Percentiles rank a stretch among this genome's conserved stretches.
Evolutionary conservation across 768 basidiomycete genomes (phyloP).

Genomic region (Calocera cornea): DNA sequence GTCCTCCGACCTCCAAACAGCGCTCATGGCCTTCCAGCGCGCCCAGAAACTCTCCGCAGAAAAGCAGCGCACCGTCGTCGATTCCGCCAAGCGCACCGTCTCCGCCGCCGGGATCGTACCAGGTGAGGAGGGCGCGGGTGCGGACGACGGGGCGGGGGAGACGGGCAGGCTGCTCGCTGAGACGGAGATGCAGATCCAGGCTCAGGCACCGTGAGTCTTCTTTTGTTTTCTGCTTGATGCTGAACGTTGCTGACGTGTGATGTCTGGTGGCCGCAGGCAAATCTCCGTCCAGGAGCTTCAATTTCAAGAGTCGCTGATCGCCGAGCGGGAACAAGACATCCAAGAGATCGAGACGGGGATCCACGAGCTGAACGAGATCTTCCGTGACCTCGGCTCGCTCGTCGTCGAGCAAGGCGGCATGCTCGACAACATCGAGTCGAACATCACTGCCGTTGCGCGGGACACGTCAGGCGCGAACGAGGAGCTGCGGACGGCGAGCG

Average conservation of each 20-base stretch:
- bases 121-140: background rate
- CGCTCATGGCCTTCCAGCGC: slow-evolving; percentile 80
- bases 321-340: slow-evolving; percentile 88
- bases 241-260: background rate
- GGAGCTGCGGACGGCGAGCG: slow-evolving; percentile 77
- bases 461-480: slow-evolving; percentile 73
- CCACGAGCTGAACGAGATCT: slow-evolving; percentile 90
- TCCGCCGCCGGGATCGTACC: background rate
- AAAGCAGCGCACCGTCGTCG: slow-evolving; percentile 75
- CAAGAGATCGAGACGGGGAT: slow-evolving; percentile 94
- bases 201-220: slow-evolving; percentile 12
- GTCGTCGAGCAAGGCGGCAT: slow-evolving; percentile 90
- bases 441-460: slow-evolving; percentile 71
- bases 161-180: background rate
- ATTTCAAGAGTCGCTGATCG: slow-evolving; percentile 88
- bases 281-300: slow-evolving; percentile 86
- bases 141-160: background rate
- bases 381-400: slow-evolving; percentile 86
- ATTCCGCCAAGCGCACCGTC: slow-evolving; percentile 69
- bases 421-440: slow-evolving; percentile 92
- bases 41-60: slow-evolving; percentile 86
- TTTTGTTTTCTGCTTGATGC: background rate
- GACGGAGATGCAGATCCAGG: slow-evolving; percentile 20
- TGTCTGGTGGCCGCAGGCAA: slow-evolving; percentile 26
- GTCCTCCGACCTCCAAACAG: slow-evolving; percentile 81